Base-by-base conservation (phyloP, 129 eudicot species). In the Glebionis coronaria region DNA sequence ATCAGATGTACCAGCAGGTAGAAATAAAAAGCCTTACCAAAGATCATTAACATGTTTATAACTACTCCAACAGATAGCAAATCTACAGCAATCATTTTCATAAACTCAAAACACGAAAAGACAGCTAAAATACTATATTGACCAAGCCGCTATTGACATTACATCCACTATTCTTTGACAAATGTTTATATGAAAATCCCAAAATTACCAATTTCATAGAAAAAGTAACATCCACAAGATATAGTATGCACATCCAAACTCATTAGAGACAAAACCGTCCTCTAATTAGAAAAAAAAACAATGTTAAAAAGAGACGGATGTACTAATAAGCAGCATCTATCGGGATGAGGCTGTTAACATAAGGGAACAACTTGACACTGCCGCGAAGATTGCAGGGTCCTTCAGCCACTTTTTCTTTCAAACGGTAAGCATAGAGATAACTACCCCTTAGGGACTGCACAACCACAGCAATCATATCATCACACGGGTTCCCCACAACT, bases 271-370 rank as follows among this genome's bases (percentile, higher is more conserved):
- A 3, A 75, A 67, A 68, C 46, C 5, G 29, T 63, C 51, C 29
- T 73, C 65, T 23, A 63, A 23, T 8, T 15, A 59, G 11, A 4
- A 15, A 42, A 6, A 67, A 44, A 70, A 31, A 38, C 23, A 42
- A 2, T 12, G 15, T 28, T 31, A 15, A 28, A 71, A 9, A 60
- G 14, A 60, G 5, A 54, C 4, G 44, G 44, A 45, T 20, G 10
- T 10, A n/a, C 1, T 2, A 13, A 35, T 51, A 61, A 21, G 11
- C 15, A 9, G 46, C 7, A 35, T 35, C 25, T 31, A 77, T 9
- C 58, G 77, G 19, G 40, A 69, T 83, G 7, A 87, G 82, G 80
- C 82, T 87, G 58, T 84, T 87, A 27, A 81, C 87, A 65, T 83
- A 87, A 28, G 95, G 90, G 15, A 87, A 35, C 60, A 52, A 63